Conservation (phyloP, 345 rosid species). For the Salix dunnii region DNA sequence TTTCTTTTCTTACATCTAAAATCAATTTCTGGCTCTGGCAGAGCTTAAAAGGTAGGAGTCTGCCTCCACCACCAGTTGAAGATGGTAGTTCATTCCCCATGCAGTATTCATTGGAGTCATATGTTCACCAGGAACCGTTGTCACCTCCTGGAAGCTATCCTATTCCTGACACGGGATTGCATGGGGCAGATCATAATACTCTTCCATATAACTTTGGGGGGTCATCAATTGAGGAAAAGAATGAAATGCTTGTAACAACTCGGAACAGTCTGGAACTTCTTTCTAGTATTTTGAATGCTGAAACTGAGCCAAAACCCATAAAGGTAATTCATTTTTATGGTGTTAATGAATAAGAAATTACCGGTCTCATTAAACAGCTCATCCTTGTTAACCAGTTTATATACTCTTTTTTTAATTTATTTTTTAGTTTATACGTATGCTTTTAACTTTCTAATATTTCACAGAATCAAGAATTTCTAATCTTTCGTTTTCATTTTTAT, state of each 20-base stretch:
- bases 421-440: background rate
- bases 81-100: slow-evolving; percentile 29
- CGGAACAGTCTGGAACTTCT: slow-evolving; percentile 75
- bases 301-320: slow-evolving; percentile 45
- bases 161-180: slow-evolving; percentile 33
- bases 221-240: slow-evolving; percentile 54
- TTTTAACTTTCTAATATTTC: background rate
- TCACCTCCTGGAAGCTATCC: slow-evolving; percentile 59
- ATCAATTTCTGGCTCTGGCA: slow-evolving; percentile 17
- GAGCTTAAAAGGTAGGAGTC: slow-evolving; percentile 53
- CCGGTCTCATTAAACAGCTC: background rate
- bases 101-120: slow-evolving; percentile 50
- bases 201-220: slow-evolving; percentile 34
- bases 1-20: background rate
- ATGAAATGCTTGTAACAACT: slow-evolving; percentile 52
- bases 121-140: slow-evolving; percentile 43
- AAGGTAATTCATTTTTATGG: slow-evolving; percentile 39
- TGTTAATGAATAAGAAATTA: background rate
- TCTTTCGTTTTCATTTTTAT: background rate
- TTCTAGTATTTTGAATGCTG: slow-evolving; percentile 63
- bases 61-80: slow-evolving; percentile 21
- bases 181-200: slow-evolving; percentile 23
- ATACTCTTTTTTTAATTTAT: background rate
- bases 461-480: background rate
- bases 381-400: background rate